Percentiles rank a stretch among this genome's conserved stretches.
phyloP scores from a whole-genome alignment of 2,329 filamentous ascomycete genomes.

The Helotiales sp. region DNA sequence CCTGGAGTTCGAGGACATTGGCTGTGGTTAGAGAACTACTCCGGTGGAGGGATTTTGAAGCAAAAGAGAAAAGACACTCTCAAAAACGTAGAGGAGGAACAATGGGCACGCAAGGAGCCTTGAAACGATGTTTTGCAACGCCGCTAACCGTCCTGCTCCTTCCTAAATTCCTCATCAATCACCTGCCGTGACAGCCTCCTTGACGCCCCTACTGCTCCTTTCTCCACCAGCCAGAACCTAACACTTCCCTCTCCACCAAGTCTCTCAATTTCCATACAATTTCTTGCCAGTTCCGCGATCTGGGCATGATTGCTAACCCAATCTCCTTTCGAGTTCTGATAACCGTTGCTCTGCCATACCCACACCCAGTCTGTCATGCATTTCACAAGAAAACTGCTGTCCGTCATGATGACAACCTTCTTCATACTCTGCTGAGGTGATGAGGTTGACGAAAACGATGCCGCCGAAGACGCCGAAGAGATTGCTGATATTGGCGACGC shows the following conservation, averaged over 20 bases:
- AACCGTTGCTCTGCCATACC: constrained; percentile 36
- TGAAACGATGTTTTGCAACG: too few relatives aligned
- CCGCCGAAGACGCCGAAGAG: neutral
- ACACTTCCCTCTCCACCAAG: constrained; percentile 6
- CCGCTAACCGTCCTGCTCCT: neutral
- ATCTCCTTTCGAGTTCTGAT: constrained; percentile 27
- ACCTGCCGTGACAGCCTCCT: constrained; percentile 1
- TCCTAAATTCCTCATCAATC: neutral
- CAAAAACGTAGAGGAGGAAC: too few relatives aligned
- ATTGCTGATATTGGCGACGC: too few relatives aligned
- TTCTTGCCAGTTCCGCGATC: constrained; percentile 4
- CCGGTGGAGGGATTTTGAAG: too few relatives aligned
- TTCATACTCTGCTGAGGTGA: neutral
- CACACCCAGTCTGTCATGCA: constrained; percentile 35
- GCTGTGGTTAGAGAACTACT: too few relatives aligned
- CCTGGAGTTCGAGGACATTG: too few relatives aligned
- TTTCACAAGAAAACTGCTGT: constrained; percentile 38
- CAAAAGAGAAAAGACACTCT: too few relatives aligned
- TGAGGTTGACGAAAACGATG: neutral
- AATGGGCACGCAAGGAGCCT: too few relatives aligned
- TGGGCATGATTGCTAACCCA: constrained; percentile 8
- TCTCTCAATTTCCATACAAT: constrained; percentile 1
- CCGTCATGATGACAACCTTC: constrained; percentile 30
- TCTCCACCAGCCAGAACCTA: constrained; percentile 15
- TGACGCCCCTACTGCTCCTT: constrained; percentile 2